A percentile compares a stretch with the other conserved stretches of the same genome.
These are phyloP conservation scores for Coniferiporia weirii DNA, from an alignment of 1,284 basidiomycete species.

Conservation along the genomic window DNA sequence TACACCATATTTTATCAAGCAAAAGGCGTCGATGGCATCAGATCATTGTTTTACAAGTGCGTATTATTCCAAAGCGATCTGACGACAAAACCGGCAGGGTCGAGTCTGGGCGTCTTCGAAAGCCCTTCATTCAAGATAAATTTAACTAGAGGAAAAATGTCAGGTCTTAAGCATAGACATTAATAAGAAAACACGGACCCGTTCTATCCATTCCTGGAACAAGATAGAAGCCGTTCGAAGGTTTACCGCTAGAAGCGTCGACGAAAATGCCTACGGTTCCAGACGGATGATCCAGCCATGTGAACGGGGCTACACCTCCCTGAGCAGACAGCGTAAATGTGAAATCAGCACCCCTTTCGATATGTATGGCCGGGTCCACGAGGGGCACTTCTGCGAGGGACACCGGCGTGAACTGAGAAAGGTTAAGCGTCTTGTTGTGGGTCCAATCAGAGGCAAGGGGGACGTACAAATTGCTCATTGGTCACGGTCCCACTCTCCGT, in stretches of 20 bases:
- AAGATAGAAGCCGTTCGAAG: constrained; percentile 50
- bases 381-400: constrained; percentile 42
- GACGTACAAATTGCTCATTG: constrained; percentile 49
- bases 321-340: constrained; percentile 49
- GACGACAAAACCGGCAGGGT: constrained; percentile 44
- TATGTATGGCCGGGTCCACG: constrained; percentile 41
- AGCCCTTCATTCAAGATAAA: constrained; percentile 38
- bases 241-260: constrained; percentile 35
- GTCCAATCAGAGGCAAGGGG: neutral
- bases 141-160: constrained; percentile 31
- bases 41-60: constrained; percentile 25
- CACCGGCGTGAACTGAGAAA: constrained; percentile 46
- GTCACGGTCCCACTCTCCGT: constrained; percentile 39
- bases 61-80: constrained; percentile 57
- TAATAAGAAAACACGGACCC: constrained; percentile 28
- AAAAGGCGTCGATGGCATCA: neutral
- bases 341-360: constrained; percentile 31
- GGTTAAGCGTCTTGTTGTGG: neutral
- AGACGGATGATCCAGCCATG: constrained; percentile 54
- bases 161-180: constrained; percentile 24
- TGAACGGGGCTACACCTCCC: constrained; percentile 51
- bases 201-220: constrained; percentile 47
- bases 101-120: constrained; percentile 33
- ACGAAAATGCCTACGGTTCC: constrained; percentile 51
- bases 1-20: neutral